Base-by-base conservation (phyloP, 2,329 filamentous ascomycete species). In the Fusarium udum region DNA sequence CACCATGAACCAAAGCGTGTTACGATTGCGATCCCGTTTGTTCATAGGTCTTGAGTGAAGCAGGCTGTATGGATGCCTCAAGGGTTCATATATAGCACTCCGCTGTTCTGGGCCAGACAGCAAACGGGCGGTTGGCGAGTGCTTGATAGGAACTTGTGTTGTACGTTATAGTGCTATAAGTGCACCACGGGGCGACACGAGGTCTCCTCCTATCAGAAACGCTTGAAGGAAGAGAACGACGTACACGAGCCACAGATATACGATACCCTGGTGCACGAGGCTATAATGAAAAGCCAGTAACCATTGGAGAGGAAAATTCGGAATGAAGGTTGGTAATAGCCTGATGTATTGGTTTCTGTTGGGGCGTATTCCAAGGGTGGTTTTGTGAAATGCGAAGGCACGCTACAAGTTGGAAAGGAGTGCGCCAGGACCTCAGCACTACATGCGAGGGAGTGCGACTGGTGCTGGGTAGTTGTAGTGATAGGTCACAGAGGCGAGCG, bases 381-480 rank as follows among this genome's bases (percentile, higher is more conserved):
- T 66, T 71, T 63, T 69, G 55, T 67, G 43, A 49, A 55, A 51
- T 69, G 32, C 53, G 26, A 67, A 62, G 62, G 55, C 59, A 51
- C 24, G 55, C 42, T 56, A 64, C 55, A 63, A 52, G 39, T 78
- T 75, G 76, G 76, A 78, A 77, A 74, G 55, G 61, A 48, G 34
- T 72, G 66, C 42, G 51, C 34, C 32, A 45, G 40, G 45, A 48
- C 63, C 61, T 63, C 59, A 68, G 37, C 68, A 43, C 52, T 49
- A 20, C 36, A 42, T 56, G 56, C 43, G 18, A 55, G 37, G 37
- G 34, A 51, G 34, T 36, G 59, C 55, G 56, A 34, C 48, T 15
- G 15, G 24, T 22, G 40, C 46, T 46, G 28, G 40, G 24, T 32
- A 18, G 55, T 52, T 59, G 59, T 34, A n/a, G 49, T 26, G 58